Evolutionary conservation across 495 filamentous ascomycete genomes (phyloP).

Genomic region (Daldinia concentrica): DNA sequence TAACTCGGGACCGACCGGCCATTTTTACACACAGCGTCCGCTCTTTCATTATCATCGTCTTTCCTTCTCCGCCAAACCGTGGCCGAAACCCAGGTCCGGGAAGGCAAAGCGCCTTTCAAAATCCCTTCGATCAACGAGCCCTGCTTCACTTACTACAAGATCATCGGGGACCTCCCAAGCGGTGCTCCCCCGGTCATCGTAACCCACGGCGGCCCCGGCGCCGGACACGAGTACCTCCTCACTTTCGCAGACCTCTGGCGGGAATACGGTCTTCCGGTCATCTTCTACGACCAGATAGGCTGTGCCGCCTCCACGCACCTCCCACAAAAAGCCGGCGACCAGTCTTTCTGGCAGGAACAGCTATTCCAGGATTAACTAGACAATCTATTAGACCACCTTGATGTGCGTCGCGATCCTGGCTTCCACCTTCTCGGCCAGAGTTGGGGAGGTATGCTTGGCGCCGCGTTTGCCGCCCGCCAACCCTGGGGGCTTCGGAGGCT

Average conservation of each 20-base stretch:
- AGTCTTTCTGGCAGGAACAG: constrained; percentile 56
- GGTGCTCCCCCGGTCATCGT: constrained; percentile 22
- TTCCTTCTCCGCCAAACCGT: not conserved
- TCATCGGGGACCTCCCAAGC: not conserved
- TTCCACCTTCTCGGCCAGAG: constrained; percentile 27
- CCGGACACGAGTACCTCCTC: constrained; percentile 53
- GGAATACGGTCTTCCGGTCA: constrained; percentile 47
- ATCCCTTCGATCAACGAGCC: not conserved
- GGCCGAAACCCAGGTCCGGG: not conserved
- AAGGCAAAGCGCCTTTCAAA: not conserved
- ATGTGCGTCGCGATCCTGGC: constrained; percentile 9
- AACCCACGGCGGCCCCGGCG: constrained; percentile 58
- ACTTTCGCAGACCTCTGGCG: constrained; percentile 48
- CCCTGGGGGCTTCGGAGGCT: constrained; percentile 55
- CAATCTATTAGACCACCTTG: constrained; percentile 55
- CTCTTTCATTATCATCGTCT: not conserved
- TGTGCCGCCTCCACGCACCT: constrained; percentile 57
- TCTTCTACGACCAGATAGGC: constrained; percentile 66
- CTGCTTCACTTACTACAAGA: constrained; percentile 2
- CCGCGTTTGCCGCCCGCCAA: constrained; percentile 39
- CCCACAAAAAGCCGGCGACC: constrained; percentile 53
- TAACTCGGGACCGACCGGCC: too few relatives aligned
- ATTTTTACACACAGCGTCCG: not conserved
- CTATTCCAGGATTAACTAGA: constrained; percentile 60
- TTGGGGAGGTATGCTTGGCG: constrained; percentile 26